Base-by-base conservation (phyloP, 345 rosid species). In the Citrus mangshanensis region DNA sequence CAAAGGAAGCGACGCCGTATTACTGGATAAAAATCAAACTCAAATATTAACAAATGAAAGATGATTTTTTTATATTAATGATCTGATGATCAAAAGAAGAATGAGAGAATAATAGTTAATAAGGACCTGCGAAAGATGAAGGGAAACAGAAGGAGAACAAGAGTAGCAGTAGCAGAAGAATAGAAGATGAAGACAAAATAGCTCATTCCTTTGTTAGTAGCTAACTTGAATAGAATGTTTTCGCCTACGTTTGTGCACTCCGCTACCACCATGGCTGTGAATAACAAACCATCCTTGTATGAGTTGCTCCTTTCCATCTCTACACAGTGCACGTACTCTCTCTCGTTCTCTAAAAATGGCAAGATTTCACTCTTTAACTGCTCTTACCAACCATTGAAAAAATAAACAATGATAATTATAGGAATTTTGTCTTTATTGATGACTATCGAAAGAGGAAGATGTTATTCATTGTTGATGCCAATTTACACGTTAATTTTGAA, bases 211-310 rank as follows among this genome's bases (percentile, higher is more conserved):
- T 80, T 80, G 42, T 34, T 70, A 35, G 83, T 68, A 6, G 88
- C 89, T 58, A 83, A 85, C 56, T 86, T 88, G 78, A 70, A 88
- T 1, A 85, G 82, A 14, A 80, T 79, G 78, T 81, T 86, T 3
- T 70, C 0, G 24, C 85, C 85, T 13, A 88, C 88, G 4, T 59
- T 81, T 12, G 64, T 24, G 78, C 78, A 81, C 27, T 84, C 84
- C 1, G 70, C 55, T 2, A 49, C 74, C 8, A 83, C 58, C 91
- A 86, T 85, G 5, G 83, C 86, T 56, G 82, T 24, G 40, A 84
- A 83, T 21, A 87, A 84, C 18, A 86, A 46, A 5, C 80, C 81
- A 42, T 86, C 83, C 61, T 71, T 68, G 75, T 30, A 71, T 6
- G 78, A 79, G 40, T 67, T 79, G 3, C 73, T 71, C 74, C 82